Evolutionary conservation across 768 basidiomycete species (phyloP), one percentile per base, ranked within the genome.

Genomic region (Phanerochaete sordida): DNA sequence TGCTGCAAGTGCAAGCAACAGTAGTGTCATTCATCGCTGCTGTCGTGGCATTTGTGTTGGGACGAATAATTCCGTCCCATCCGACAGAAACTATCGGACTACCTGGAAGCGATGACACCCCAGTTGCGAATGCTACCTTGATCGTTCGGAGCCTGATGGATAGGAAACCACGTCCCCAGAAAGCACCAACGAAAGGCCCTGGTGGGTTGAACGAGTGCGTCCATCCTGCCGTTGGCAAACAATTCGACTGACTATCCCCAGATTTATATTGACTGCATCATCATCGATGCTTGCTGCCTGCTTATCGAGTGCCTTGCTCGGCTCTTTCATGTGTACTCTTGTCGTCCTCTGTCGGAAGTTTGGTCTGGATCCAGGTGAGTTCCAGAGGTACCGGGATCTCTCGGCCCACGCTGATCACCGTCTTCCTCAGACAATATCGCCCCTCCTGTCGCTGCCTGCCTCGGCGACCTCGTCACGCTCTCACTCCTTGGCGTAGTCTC

Each of bases 1-100:
- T 98, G 13, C 82, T 99, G 0, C 96, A 98, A 70, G 91, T 98
- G 1, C 97, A 99, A 72, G 95, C 95, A 0, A 83, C 93, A 1
- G 83, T 90, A 0, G 93, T 98, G 27, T 93, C 94, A 1, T 89
- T 90, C 67, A 76, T 97, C 9, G 93, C 96, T 0, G 91, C 93
- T 0, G 82, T 84, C 56, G 76, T 95, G 4, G 83, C 89, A 11
- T 85, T 95, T 64, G 54, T 89, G 12, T 77, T 98, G 12, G 88
- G 94, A 19, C 68, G 86, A 1, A 67, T 86, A 37, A 74, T 91
- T 0, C 85, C 86, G 5, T 69, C 86, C 5, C 69, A 72, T 16
- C 50, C 50, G 6, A 31, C 50, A 21, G 50, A 51, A 19, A 51
- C 39, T 16, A 43, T 43, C 39, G 39, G 11, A 4, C 39, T 43